Evolutionary conservation across 768 basidiomycete genomes (phyloP).

Genomic region (Tricholoma terreum): DNA sequence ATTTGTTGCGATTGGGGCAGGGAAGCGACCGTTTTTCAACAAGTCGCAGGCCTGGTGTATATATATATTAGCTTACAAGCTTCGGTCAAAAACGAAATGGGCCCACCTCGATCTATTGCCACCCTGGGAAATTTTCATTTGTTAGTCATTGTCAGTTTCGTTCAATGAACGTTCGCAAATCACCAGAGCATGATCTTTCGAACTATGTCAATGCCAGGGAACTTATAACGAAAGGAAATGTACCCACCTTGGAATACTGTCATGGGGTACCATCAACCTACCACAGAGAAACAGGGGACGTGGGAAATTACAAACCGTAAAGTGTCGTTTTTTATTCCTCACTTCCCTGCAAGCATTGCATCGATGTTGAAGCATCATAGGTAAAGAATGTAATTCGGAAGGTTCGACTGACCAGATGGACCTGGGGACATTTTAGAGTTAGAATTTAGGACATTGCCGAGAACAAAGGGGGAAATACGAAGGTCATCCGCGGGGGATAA

Average conservation of each 20-base stretch:
- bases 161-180: constrained; percentile 1
- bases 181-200: constrained; percentile 86
- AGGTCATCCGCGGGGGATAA: neutral
- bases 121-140: constrained; percentile 53
- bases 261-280: neutral
- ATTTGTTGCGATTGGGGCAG: constrained; percentile 66
- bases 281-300: neutral
- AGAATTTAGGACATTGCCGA: neutral
- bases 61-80: neutral
- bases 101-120: constrained; percentile 82
- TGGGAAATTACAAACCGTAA: constrained; percentile 54
- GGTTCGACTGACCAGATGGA: constrained; percentile 72
- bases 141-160: neutral
- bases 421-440: constrained; percentile 29
- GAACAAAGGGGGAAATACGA: neutral
- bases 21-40: constrained; percentile 95
- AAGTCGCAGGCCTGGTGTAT: constrained; percentile 66
- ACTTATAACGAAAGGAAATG: constrained; percentile 21
- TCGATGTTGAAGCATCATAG: constrained; percentile 11
- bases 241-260: constrained; percentile 75
- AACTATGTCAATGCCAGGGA: constrained; percentile 1
- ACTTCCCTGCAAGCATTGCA: constrained; percentile 72
- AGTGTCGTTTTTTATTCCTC: constrained; percentile 77
- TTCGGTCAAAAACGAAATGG: neutral
- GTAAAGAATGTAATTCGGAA: neutral